These are phyloP conservation scores for Saturnispora quitensis DNA, from an alignment of 805 yeast genomes.

Conservation along the genomic window DNA sequence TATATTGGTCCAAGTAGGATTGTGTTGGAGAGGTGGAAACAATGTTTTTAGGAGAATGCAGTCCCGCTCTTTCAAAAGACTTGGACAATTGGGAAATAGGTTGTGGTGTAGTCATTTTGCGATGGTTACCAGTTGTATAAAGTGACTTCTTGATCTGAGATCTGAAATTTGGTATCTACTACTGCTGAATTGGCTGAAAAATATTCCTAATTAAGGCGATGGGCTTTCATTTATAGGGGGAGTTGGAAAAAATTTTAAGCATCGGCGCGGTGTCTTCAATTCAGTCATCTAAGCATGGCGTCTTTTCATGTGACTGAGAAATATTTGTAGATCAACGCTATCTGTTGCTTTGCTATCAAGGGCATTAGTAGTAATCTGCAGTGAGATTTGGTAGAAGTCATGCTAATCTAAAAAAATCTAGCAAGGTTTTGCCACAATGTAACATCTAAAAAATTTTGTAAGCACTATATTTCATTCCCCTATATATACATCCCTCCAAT, in stretches of 20 bases:
- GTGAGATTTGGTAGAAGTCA: too few species aligned
- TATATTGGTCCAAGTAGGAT: slow-evolving; percentile 52
- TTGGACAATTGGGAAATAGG: slow-evolving; percentile 49
- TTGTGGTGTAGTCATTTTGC: slow-evolving; percentile 55
- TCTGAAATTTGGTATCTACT: not conserved
- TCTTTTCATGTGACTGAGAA: not conserved
- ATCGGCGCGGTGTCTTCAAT: not conserved
- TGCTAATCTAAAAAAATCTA: too few species aligned
- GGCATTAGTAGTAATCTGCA: too few species aligned
- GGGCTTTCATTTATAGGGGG: not conserved
- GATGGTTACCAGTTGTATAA: not conserved
- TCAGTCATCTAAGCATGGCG: not conserved
- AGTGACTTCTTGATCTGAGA: not conserved
- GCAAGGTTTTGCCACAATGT: not conserved
- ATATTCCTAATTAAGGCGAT: not conserved
- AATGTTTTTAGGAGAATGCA: slow-evolving; percentile 26
- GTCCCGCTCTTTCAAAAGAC: slow-evolving; percentile 41
- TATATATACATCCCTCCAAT: not conserved
- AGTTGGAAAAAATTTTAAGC: not conserved
- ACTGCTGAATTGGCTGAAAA: not conserved
- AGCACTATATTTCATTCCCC: not conserved
- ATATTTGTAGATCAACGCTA: not conserved
- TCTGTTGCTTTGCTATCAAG: too few species aligned
- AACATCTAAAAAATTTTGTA: not conserved
- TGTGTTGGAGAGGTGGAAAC: slow-evolving; percentile 76